These are phyloP conservation scores for Colletotrichum sp. DNA, from an alignment of 2,329 filamentous ascomycete genomes.

Conservation along the genomic window DNA sequence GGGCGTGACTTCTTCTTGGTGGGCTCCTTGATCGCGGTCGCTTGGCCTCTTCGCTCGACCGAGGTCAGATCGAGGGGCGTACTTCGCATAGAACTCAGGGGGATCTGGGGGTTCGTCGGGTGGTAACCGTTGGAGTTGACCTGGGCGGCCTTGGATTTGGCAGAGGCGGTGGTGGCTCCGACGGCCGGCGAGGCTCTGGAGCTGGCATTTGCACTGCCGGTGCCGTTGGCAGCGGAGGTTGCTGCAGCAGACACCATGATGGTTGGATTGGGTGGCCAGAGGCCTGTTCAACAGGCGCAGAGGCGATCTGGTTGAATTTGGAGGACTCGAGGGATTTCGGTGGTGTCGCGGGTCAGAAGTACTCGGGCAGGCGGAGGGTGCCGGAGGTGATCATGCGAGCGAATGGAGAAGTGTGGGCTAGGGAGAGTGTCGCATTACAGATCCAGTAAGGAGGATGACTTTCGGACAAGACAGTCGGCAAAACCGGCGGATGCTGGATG, in stretches of 20 bases:
- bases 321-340: neutral
- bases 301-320: neutral
- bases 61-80: constrained; percentile 81
- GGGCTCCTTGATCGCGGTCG: constrained; percentile 76
- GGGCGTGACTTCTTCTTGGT: constrained; percentile 79
- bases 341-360: constrained; percentile 1
- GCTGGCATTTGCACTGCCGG: constrained; percentile 52
- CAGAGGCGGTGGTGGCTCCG: constrained; percentile 37
- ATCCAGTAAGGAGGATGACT: neutral
- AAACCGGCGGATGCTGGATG: neutral
- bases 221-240: constrained; percentile 37
- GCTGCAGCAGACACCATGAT: constrained; percentile 47
- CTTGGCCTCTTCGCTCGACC: constrained; percentile 88
- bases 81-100: constrained; percentile 62
- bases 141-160: constrained; percentile 55
- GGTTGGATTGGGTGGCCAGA: neutral
- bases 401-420: neutral
- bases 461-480: neutral
- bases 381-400: constrained; percentile 12
- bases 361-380: neutral
- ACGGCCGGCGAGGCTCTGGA: constrained; percentile 58
- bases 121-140: constrained; percentile 60
- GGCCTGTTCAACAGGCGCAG: constrained; percentile 1
- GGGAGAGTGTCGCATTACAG: constrained; percentile 13
- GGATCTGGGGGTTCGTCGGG: constrained; percentile 53